Conservation (phyloP, 192 early-diverging fungal species). For the Coemansia sp. region DNA sequence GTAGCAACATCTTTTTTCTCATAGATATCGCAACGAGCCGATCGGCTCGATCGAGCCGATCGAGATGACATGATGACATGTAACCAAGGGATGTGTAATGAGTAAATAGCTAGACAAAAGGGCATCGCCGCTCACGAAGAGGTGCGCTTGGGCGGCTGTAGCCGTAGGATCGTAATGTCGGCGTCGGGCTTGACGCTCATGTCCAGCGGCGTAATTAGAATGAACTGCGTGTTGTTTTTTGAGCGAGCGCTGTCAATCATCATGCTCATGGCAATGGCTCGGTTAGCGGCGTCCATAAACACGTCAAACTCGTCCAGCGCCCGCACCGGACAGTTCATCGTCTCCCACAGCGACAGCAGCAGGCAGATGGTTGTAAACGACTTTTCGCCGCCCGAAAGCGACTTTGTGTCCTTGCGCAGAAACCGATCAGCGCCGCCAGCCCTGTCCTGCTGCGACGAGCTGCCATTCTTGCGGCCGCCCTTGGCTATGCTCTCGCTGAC, state of each 20-base stretch:
- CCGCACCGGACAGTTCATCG: slow-evolving; percentile 89
- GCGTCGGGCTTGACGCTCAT: slow-evolving; percentile 64
- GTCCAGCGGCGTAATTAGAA: slow-evolving; percentile 96
- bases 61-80: not conserved
- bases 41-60: not conserved
- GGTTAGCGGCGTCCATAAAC: slow-evolving; percentile 99
- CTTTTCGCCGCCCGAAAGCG: slow-evolving; percentile 97
- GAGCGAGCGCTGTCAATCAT: slow-evolving; percentile 84
- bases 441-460: slow-evolving; percentile 7
- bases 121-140: not conserved
- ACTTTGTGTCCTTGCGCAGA: slow-evolving; percentile 81
- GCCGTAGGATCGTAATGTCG: slow-evolving; percentile 55
- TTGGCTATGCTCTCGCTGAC: slow-evolving; percentile 22
- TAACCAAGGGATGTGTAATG: too few species aligned
- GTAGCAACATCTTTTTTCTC: not conserved
- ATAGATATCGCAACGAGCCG: not conserved
- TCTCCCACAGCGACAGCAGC: slow-evolving; percentile 91
- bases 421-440: slow-evolving; percentile 7
- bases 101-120: not conserved
- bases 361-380: slow-evolving; percentile 95
- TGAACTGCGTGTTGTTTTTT: slow-evolving; percentile 80
- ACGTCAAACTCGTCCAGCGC: slow-evolving; percentile 99
- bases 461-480: not conserved
- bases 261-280: slow-evolving; percentile 83
- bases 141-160: slow-evolving; percentile 58